These are phyloP conservation scores for Plectranthus barbatus DNA, from an alignment of 257 asterid species.

Conservation along the genomic window DNA sequence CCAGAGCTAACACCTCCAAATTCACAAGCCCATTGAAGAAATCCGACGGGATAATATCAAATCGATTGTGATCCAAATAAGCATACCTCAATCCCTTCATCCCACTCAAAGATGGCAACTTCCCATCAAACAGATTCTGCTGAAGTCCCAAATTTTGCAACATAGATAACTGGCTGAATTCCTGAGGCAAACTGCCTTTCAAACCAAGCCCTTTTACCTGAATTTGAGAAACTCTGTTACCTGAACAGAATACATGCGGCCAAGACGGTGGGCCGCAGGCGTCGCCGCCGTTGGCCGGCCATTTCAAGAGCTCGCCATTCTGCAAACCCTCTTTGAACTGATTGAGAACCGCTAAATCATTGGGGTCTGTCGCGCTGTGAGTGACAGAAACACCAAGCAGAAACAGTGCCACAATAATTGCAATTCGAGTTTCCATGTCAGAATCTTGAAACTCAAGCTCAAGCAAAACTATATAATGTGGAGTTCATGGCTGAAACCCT, in stretches of 20 bases:
- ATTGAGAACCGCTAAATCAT: constrained; percentile 49
- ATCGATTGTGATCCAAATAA: constrained; percentile 58
- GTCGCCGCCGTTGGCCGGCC: constrained; percentile 61
- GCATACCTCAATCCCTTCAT: constrained; percentile 48
- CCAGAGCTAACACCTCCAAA: constrained; percentile 73
- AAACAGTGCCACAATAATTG: constrained; percentile 11
- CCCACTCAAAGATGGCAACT: constrained; percentile 66
- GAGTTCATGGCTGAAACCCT: not conserved
- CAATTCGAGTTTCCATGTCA: constrained; percentile 29
- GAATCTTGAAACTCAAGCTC: constrained; percentile 16
- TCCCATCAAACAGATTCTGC: constrained; percentile 53
- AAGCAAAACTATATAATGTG: not conserved
- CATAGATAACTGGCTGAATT: constrained; percentile 47
- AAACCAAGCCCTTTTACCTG: constrained; percentile 64
- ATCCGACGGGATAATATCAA: constrained; percentile 63
- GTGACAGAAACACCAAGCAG: constrained; percentile 25
- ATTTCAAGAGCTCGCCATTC: constrained; percentile 56
- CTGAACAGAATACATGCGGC: constrained; percentile 56
- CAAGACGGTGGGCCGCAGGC: constrained; percentile 77
- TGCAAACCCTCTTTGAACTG: constrained; percentile 48
- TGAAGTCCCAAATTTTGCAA: constrained; percentile 61
- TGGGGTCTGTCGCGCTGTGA: constrained; percentile 43
- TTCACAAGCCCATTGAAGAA: constrained; percentile 62
- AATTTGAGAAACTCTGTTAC: constrained; percentile 58
- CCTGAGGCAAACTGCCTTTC: constrained; percentile 63